Evolutionary conservation across 2,329 filamentous ascomycete genomes (phyloP).

Genomic region (Leptographium flavum): DNA sequence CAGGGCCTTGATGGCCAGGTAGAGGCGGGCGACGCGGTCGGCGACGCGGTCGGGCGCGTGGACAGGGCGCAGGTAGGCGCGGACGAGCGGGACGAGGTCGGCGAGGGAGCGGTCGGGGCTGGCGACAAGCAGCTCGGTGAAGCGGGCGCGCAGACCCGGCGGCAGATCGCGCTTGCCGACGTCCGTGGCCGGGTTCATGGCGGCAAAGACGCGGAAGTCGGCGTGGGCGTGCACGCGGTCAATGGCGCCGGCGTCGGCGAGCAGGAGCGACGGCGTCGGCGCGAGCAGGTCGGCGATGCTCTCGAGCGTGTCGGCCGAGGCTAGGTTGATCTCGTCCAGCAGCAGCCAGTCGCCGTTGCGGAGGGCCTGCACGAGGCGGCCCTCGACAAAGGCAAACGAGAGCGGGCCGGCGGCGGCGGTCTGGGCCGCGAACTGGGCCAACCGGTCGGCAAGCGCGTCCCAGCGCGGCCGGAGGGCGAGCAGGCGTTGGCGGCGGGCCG

Average conservation of each 20-base stretch:
- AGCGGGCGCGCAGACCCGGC: slow-evolving; percentile 74
- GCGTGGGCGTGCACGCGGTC: slow-evolving; percentile 81
- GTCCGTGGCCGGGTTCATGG: slow-evolving; percentile 98
- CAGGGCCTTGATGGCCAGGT: slow-evolving; percentile 72
- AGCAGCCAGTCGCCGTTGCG: slow-evolving; percentile 95
- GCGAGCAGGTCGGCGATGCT: slow-evolving; percentile 79
- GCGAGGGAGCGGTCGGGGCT: slow-evolving; percentile 79
- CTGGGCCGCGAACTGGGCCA: slow-evolving; percentile 71
- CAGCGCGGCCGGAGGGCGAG: slow-evolving; percentile 51
- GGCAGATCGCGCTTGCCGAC: slow-evolving; percentile 91
- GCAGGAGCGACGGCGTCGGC: slow-evolving; percentile 63
- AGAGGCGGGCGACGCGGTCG: slow-evolving; percentile 72
- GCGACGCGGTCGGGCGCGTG: slow-evolving; percentile 60
- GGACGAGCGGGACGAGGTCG: slow-evolving; percentile 76
- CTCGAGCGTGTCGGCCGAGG: slow-evolving; percentile 86
- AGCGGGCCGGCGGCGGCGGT: slow-evolving; percentile 61
- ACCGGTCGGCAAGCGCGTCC: slow-evolving; percentile 61
- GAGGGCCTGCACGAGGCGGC: slow-evolving; percentile 90
- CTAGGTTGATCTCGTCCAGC: slow-evolving; percentile 92
- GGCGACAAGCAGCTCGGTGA: slow-evolving; percentile 89
- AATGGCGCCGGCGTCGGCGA: slow-evolving; percentile 88
- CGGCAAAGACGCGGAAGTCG: slow-evolving; percentile 89
- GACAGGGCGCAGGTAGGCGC: slow-evolving; percentile 66
- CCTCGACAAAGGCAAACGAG: slow-evolving; percentile 91
- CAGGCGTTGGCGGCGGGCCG: slow-evolving; percentile 36